Evolutionary conservation across 2,329 filamentous ascomycete genomes (phyloP), one percentile per base, ranked within the genome.

Genomic region (Microthyrium microscopicum): DNA sequence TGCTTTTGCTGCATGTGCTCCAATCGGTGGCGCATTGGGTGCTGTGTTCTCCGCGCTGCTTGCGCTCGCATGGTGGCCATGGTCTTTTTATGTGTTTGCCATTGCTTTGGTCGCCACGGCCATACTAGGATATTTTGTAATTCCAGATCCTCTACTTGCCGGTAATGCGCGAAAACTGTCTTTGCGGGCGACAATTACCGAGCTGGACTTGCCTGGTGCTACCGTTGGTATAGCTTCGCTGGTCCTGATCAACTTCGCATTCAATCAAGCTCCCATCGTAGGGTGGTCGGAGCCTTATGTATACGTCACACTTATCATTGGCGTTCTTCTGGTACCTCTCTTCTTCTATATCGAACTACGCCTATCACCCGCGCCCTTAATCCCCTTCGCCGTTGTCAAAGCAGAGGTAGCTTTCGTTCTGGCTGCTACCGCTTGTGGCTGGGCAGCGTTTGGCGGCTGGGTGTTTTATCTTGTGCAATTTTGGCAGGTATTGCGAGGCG

Each of bases 161-260:
- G 15, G 37, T 40, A 35, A 12, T 4, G 24, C 8, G 18, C 24
- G 13, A 30, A 38, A 3, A 9, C 26, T 16, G 17, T 18, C 8
- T 13, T 39, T 6, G 31, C 34, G 20, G 15, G 40, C 50, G 21
- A 51, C 39, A 35, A 44, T 54, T 37, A 39, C 39, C 33, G 47
- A 55, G 20, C 45, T 63, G 4, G 62, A 66, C 36, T 41, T 58
- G 15, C 43, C 58, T 5, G 66, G 65, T 8, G 57, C 57, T 5
- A 38, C 54, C 4, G 51, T 57, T 3, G 72, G 73, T 1, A 58
- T 77, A 13, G 54, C 57, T 0, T 64, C 63, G 0, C 53, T 79
- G 17, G 57, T 75, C 0, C 55, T 79, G 13, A 61, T 78, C 51
- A 77, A 76, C 46, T 69, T 78, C 42, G 68, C 72, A 1, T 77